Evolutionary conservation across 441 rosid genomes (phyloP).

Genomic region (Populus hybrid): DNA sequence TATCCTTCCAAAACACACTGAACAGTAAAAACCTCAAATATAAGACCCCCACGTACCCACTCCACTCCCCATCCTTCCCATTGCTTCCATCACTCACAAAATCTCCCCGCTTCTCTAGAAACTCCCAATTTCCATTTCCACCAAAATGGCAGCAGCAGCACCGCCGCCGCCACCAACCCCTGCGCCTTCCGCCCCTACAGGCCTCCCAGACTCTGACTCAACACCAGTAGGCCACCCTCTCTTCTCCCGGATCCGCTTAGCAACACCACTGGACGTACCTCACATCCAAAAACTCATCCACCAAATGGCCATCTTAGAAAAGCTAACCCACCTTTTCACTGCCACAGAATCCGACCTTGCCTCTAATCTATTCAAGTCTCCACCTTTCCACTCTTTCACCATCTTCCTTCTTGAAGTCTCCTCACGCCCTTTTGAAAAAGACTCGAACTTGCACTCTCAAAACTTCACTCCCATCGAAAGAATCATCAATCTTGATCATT

Average conservation of each 20-base stretch:
- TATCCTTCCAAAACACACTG: background rate
- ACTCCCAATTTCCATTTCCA: background rate
- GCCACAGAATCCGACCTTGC: slow-evolving; percentile 78
- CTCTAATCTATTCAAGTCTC: slow-evolving; percentile 62
- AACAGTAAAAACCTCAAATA: background rate
- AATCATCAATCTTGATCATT: slow-evolving; percentile 43
- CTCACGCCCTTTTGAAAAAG: slow-evolving; percentile 37
- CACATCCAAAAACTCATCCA: slow-evolving; percentile 81
- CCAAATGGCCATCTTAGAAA: slow-evolving; percentile 88
- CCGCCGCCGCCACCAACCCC: slow-evolving; percentile 85
- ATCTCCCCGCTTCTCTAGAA: background rate
- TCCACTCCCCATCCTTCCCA: background rate
- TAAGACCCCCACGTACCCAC: background rate
- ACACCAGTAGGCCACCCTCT: slow-evolving; percentile 48
- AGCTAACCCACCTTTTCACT: slow-evolving; percentile 54
- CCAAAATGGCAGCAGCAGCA: slow-evolving; percentile 83
- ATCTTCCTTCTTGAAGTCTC: slow-evolving; percentile 83
- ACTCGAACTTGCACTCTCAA: slow-evolving; percentile 10
- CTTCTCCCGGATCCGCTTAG: slow-evolving; percentile 85
- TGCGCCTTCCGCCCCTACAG: slow-evolving; percentile 47
- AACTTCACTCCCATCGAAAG: slow-evolving; percentile 29
- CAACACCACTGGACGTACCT: slow-evolving; percentile 67
- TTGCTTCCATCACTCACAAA: background rate
- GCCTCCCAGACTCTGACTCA: slow-evolving; percentile 34
- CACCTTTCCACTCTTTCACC: slow-evolving; percentile 81